phyloP scores from a whole-genome alignment of 345 rosid genomes.

The Capsella bursapastoris region DNA sequence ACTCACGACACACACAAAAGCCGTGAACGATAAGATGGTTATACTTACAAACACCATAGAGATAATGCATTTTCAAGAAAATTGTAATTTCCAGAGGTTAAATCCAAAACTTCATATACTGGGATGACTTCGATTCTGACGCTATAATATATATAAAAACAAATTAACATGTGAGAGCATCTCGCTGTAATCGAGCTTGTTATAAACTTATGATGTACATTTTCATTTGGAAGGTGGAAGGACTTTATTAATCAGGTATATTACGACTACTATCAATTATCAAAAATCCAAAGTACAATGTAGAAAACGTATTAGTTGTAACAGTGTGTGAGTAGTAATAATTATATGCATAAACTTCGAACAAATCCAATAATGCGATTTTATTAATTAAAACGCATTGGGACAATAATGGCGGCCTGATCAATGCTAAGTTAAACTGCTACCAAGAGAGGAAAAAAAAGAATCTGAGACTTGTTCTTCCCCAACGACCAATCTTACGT shows the following conservation, averaged over 20 bases:
- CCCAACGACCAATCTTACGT: slow-evolving; percentile 29
- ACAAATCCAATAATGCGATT: not conserved
- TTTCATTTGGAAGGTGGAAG: not conserved
- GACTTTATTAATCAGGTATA: not conserved
- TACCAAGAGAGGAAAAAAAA: not conserved
- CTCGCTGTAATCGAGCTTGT: not conserved
- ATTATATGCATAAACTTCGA: not conserved
- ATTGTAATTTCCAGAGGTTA: not conserved
- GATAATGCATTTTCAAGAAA: not conserved
- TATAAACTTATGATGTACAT: slow-evolving; percentile 1
- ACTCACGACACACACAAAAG: not conserved
- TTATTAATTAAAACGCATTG: not conserved
- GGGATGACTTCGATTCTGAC: not conserved
- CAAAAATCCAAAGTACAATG: not conserved
- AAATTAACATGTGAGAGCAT: not conserved
- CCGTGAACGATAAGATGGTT: not conserved
- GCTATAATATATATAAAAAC: not conserved
- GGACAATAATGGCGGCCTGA: slow-evolving; percentile 38
- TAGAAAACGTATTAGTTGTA: not conserved
- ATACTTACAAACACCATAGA: not conserved
- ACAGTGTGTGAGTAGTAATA: not conserved
- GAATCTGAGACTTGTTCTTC: slow-evolving; percentile 26
- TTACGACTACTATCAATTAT: not conserved
- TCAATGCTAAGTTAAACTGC: slow-evolving; percentile 19
- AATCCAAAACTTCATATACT: not conserved